Evolutionary conservation across 495 filamentous ascomycete species (phyloP).

Genomic region (Neurospora sp.): DNA sequence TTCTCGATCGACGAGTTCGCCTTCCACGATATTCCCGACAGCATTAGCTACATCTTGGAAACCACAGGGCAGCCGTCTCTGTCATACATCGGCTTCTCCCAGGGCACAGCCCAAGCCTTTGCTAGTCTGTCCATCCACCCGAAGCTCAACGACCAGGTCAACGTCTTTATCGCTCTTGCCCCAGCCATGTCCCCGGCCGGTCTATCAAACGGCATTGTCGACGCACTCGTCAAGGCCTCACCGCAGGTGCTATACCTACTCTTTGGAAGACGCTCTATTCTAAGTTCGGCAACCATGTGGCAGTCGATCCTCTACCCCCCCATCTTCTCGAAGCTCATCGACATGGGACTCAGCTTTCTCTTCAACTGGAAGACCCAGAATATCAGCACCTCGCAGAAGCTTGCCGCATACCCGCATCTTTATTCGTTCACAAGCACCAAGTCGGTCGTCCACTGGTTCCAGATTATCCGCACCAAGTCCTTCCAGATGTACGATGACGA

Average conservation of each 20-base stretch:
- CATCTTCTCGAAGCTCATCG: slow-evolving; percentile 83
- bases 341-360: slow-evolving; percentile 66
- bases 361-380: slow-evolving; percentile 88
- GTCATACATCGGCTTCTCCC: slow-evolving; percentile 93
- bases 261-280: slow-evolving; percentile 88
- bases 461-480: slow-evolving; percentile 87
- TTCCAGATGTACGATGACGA: slow-evolving; percentile 99
- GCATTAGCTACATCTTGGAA: slow-evolving; percentile 79
- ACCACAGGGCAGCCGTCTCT: slow-evolving; percentile 76
- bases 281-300: slow-evolving; percentile 94
- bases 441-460: slow-evolving; percentile 96
- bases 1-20: slow-evolving; percentile 98
- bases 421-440: slow-evolving; percentile 96
- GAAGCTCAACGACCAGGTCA: slow-evolving; percentile 80
- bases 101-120: slow-evolving; percentile 94
- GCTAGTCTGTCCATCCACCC: slow-evolving; percentile 92
- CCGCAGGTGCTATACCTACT: slow-evolving; percentile 87
- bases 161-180: slow-evolving; percentile 95
- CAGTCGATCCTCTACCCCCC: slow-evolving; percentile 90
- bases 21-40: slow-evolving; percentile 93
- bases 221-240: slow-evolving; percentile 86
- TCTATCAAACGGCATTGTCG: slow-evolving; percentile 78
- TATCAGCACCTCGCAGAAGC: slow-evolving; percentile 78
- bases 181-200: slow-evolving; percentile 94
- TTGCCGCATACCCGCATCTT: slow-evolving; percentile 92